Evolutionary conservation across 1,284 basidiomycete genomes (phyloP), one percentile per base, ranked within the genome.

Genomic region (Papiliotrema nemorosa): DNA sequence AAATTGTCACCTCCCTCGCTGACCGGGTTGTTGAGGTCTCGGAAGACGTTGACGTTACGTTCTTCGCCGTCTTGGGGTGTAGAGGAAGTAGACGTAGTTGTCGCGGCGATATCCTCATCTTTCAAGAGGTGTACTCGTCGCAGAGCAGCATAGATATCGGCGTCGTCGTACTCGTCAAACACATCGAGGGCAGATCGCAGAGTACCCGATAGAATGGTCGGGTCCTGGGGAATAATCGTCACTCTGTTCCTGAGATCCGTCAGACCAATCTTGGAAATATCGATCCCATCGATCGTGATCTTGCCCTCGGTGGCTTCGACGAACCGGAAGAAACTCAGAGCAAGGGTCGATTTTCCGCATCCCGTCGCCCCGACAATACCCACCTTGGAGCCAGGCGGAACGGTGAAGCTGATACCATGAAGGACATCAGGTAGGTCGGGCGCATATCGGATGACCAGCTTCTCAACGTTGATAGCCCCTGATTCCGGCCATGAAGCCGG

Each of bases 151-250:
- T 86, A 93, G 60, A 96, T 90, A 54, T 92, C 88, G 1, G 64
- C 65, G 54, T 94, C 92, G 52, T 87, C 78, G 59, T 92, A 93
- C 68, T 93, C 88, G 31, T 86, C 81, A 60, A 96, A 93, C 10
- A 93, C 87, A 64, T 96, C 91, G n/a, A 94, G 77, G 0, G 89
- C 88, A 0, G 87, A 86, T 18, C 91, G 81, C n/a, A 94, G 60
- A 2, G 84, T 88, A 21, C 90, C 91, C 51, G 86, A 90, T 47
- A 94, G 73, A 64, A 97, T 91, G 0, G 86, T 90, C 0, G 90
- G 90, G 67, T 92, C 89, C 83, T 92, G 93, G 59, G 94, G 92
- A 51, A 98, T 97, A 69, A 98, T 94, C 3, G 90, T 93, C 52
- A 94, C 78, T 52, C 77, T 63, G 26, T 74, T 75, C 14, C 94